These are phyloP conservation scores for Kodamaea sagamina DNA, from an alignment of 805 yeast species.

Conservation along the genomic window DNA sequence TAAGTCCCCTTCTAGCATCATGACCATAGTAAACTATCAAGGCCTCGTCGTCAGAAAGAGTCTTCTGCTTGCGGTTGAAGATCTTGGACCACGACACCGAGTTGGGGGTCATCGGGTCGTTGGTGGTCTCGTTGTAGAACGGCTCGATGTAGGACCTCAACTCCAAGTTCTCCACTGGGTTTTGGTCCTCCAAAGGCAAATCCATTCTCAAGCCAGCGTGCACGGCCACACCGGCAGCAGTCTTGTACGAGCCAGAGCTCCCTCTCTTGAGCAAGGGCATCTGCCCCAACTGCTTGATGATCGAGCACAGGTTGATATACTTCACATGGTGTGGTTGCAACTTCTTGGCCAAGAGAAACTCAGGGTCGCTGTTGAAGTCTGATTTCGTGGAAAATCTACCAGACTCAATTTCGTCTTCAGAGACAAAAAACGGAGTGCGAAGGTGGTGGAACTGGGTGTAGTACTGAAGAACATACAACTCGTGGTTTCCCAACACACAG, in stretches of 20 bases:
- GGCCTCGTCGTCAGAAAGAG: constrained; percentile 32
- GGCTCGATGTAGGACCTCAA: constrained; percentile 72
- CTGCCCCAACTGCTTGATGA: constrained; percentile 62
- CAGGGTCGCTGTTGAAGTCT: constrained; percentile 38
- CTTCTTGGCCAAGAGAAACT: constrained; percentile 49
- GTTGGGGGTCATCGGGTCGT: constrained; percentile 37
- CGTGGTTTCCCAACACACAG: constrained; percentile 91
- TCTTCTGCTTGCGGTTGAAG: constrained; percentile 50
- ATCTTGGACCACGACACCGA: constrained; percentile 58
- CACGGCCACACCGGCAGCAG: constrained; percentile 55
- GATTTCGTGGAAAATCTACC: not conserved
- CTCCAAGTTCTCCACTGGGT: constrained; percentile 62
- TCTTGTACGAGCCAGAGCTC: constrained; percentile 30
- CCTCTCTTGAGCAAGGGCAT: constrained; percentile 46
- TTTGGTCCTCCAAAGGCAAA: constrained; percentile 54
- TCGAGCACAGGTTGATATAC: constrained; percentile 63
- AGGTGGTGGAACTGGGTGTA: constrained; percentile 64
- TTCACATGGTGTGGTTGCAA: constrained; percentile 61
- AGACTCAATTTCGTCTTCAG: not conserved
- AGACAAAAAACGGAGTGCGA: constrained; percentile 30
- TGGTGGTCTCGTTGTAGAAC: constrained; percentile 58
- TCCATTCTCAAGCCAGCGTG: constrained; percentile 85
- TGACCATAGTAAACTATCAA: constrained; percentile 78
- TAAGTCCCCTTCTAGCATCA: constrained; percentile 78
- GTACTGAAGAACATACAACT: constrained; percentile 63